phyloP scores from a whole-genome alignment of 2,329 filamentous ascomycete species.

The Sporothrix brasiliensis region DNA sequence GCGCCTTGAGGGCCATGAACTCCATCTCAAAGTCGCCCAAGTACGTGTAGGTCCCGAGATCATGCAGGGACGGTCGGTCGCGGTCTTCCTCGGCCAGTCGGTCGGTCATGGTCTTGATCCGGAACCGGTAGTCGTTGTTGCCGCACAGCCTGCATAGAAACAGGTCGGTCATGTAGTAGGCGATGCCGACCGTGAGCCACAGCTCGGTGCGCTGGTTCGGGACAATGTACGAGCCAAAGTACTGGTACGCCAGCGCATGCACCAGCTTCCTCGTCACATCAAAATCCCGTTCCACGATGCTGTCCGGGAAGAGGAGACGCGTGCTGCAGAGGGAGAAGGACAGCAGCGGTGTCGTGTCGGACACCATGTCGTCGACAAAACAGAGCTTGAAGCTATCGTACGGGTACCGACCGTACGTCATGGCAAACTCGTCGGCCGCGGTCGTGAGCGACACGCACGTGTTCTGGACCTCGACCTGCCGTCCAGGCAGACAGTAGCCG shows the following conservation, averaged over 20 bases:
- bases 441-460: constrained; percentile 82
- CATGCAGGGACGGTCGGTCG: constrained; percentile 77
- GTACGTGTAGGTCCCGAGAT: constrained; percentile 75
- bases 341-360: constrained; percentile 75
- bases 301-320: constrained; percentile 79
- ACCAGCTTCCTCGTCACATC: constrained; percentile 79
- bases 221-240: constrained; percentile 91
- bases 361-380: constrained; percentile 86
- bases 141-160: constrained; percentile 90
- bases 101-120: constrained; percentile 83
- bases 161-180: constrained; percentile 92
- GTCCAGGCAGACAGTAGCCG: constrained; percentile 85
- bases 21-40: constrained; percentile 84
- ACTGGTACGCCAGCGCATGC: constrained; percentile 85
- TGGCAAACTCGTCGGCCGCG: constrained; percentile 88
- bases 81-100: constrained; percentile 79
- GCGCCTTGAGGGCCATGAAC: constrained; percentile 88
- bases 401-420: constrained; percentile 86
- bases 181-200: constrained; percentile 87
- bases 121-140: constrained; percentile 91
- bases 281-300: constrained; percentile 82
- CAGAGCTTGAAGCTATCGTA: constrained; percentile 91
- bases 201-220: constrained; percentile 77
- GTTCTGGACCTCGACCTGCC: constrained; percentile 79
- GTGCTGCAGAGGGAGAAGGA: constrained; percentile 87